A percentile compares a stretch with the other conserved stretches of the same genome.
Evolutionary conservation across 371 early-diverging fungal species (phyloP).

Genomic region (Fennellomyces sp.): DNA sequence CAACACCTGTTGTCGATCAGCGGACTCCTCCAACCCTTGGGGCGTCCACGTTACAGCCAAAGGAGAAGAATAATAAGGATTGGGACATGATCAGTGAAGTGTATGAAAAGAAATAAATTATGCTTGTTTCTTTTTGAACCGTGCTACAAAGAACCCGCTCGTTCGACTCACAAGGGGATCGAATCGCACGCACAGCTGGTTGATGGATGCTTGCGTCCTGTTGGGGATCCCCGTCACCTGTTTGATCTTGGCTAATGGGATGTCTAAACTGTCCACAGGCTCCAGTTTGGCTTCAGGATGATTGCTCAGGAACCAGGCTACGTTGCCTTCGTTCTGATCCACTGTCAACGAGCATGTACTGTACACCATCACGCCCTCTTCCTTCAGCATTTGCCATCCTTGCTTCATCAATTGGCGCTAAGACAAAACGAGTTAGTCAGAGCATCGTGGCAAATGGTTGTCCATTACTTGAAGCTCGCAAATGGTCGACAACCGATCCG

Average conservation of each 20-base stretch:
- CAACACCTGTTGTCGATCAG: neutral
- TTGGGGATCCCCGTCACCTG: conserved; percentile 48
- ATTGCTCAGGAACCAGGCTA: conserved; percentile 71
- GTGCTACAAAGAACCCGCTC: conserved; percentile 79
- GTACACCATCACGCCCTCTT: conserved; percentile 82
- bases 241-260: conserved; percentile 44
- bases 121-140: conserved; percentile 53
- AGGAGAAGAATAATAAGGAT: neutral
- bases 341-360: conserved; percentile 83
- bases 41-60: neutral
- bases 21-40: neutral
- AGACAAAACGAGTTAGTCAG: conserved; percentile 1
- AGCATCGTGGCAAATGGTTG: neutral
- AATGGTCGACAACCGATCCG: conserved; percentile 52
- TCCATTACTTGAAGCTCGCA: conserved; percentile 45
- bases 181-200: conserved; percentile 55
- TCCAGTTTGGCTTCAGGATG: conserved; percentile 54
- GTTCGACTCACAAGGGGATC: conserved; percentile 68
- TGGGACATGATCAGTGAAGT: neutral
- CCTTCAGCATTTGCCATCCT: conserved; percentile 18
- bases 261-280: conserved; percentile 24
- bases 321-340: conserved; percentile 83
- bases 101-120: neutral
- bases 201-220: conserved; percentile 32
- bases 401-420: conserved; percentile 55